Evolutionary conservation across 768 basidiomycete species (phyloP), one percentile per base, ranked within the genome.

Genomic region (Glaciozyma martinii): DNA sequence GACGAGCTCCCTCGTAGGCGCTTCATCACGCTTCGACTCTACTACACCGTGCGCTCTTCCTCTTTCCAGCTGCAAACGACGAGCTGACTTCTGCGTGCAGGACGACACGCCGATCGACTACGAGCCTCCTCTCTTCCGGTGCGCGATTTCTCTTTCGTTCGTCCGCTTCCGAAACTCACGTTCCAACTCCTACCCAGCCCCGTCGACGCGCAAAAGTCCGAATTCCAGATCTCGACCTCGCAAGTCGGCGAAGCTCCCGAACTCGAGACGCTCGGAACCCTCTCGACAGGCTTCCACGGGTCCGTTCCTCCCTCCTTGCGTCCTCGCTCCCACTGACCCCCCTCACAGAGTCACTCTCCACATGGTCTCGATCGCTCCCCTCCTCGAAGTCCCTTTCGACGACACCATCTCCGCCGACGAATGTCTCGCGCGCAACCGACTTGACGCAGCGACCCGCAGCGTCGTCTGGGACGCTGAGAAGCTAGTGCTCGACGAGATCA

Each of bases 11-110:
- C 72, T 88, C 89, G 84, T 71, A 85, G 85, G 55, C 86, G 90
- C 42, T 92, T 81, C 72, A 88, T 89, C n/a, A 88, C 86, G 27
- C 89, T 92, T 79, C 92, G 93, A 74, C 76, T 89, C 16, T 89
- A 86, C 74, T 92, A 90, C 75, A 86, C 86, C 19, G 37, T 40
- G 37, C 5, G 37, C 12, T n/a, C 37, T 40, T 40, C 12, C 37
- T 40, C 37, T 13, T 6, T 7, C 15, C 37, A 13, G 12, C 3
- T 12, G 37, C 37, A 13, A 13, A 2, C 37, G 37, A 12, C 12
- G 12, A 13, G 37, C 37, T 40, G 37, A 40, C 37, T 13, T 40
- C 37, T 40, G 10, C 10, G 10, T 13, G 37, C 37, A 40, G 37
- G 85, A 88, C 55, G 80, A 83, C 27, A 85, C 89, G 18, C 90